Conservation (phyloP, 768 basidiomycete species). For the Hortiboletus campestris region DNA sequence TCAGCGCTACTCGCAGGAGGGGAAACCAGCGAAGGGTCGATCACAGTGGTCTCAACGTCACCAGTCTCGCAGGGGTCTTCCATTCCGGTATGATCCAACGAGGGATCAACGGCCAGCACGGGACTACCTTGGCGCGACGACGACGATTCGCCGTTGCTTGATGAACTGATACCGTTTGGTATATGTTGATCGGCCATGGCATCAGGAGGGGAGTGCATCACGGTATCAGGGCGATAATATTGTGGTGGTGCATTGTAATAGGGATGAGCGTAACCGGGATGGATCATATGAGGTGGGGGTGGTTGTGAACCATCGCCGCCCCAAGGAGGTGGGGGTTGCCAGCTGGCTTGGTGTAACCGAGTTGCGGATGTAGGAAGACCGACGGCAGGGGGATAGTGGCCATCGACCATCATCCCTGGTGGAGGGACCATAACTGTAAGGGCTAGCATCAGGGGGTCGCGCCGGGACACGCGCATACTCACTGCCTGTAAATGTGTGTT, state of each 20-base stretch:
- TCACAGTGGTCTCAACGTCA: slow-evolving; percentile 26
- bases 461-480: slow-evolving; percentile 11
- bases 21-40: slow-evolving; percentile 40
- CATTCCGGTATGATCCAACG: slow-evolving; percentile 15
- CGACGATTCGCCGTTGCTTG: slow-evolving; percentile 26
- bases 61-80: slow-evolving; percentile 10
- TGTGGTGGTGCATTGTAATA: slow-evolving; percentile 38
- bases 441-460: slow-evolving; percentile 3
- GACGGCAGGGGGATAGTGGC: slow-evolving; percentile 39
- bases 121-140: slow-evolving; percentile 30
- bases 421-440: slow-evolving; percentile 42
- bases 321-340: slow-evolving; percentile 38
- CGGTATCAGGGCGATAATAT: slow-evolving; percentile 45
- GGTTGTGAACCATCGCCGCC: slow-evolving; percentile 36
- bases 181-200: slow-evolving; percentile 19
- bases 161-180: slow-evolving; percentile 22
- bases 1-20: slow-evolving; percentile 13
- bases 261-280: slow-evolving; percentile 38
- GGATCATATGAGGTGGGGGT: slow-evolving; percentile 31
- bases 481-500: slow-evolving; percentile 54
- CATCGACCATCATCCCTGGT: slow-evolving; percentile 41
- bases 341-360: slow-evolving; percentile 42
- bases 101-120: slow-evolving; percentile 25
- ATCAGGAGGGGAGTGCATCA: slow-evolving; percentile 25
- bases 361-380: slow-evolving; percentile 56